Conservation (phyloP, 345 rosid species). For the Pistacia atlantica region DNA sequence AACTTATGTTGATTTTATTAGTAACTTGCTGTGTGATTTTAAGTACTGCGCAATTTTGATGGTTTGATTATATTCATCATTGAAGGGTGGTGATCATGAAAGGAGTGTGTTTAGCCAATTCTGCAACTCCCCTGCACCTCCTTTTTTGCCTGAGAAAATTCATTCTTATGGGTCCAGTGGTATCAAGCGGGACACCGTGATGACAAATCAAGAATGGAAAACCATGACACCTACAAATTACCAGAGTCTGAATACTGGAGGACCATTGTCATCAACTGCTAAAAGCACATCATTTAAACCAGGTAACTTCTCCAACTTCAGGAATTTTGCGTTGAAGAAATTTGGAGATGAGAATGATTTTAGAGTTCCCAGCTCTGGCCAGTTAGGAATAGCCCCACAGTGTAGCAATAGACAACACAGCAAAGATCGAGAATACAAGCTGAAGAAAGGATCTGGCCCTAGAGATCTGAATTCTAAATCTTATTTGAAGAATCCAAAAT, state of each 20-base stretch:
- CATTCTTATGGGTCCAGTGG: constrained; percentile 29
- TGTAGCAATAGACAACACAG: constrained; percentile 20
- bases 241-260: constrained; percentile 26
- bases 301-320: constrained; percentile 37
- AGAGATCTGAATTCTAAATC: constrained; percentile 24
- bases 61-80: constrained; percentile 17
- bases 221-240: constrained; percentile 22
- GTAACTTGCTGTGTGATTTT: neutral
- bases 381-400: constrained; percentile 23
- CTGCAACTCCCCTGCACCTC: constrained; percentile 38
- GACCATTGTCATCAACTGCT: constrained; percentile 32
- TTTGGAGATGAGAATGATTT: constrained; percentile 37
- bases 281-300: constrained; percentile 35
- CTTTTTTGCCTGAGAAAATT: constrained; percentile 45
- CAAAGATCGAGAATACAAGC: constrained; percentile 24
- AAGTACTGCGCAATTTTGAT: neutral
- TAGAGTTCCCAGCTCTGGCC: constrained; percentile 34
- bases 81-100: constrained; percentile 49
- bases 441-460: constrained; percentile 22
- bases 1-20: too few species aligned
- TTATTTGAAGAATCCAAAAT: constrained; percentile 16
- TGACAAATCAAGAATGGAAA: constrained; percentile 21
- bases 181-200: constrained; percentile 17
- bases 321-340: constrained; percentile 32
- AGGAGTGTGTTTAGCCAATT: constrained; percentile 35